Conservation (phyloP, 768 basidiomycete genomes). For the Lactarius sp. region DNA sequence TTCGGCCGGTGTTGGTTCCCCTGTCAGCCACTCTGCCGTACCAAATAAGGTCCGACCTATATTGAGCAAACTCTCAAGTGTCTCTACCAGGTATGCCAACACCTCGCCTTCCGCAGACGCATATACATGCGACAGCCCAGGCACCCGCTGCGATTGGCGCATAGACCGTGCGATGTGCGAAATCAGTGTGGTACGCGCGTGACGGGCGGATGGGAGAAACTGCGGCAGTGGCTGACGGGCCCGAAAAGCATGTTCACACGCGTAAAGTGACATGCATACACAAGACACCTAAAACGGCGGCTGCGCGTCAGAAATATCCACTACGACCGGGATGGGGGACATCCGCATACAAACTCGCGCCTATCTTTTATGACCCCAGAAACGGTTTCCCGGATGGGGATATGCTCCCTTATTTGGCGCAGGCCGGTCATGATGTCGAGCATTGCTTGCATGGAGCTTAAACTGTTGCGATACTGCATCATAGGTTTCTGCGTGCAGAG, state of each 20-base stretch:
- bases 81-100: slow-evolving; percentile 39
- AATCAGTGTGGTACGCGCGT: slow-evolving; percentile 37
- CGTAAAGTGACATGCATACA: slow-evolving; percentile 45
- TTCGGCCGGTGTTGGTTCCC: slow-evolving; percentile 7
- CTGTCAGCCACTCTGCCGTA: slow-evolving; percentile 40
- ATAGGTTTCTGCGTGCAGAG: slow-evolving; percentile 40
- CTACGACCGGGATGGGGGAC: background rate
- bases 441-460: slow-evolving; percentile 37
- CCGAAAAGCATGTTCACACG: slow-evolving; percentile 45
- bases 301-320: background rate
- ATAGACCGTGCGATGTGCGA: slow-evolving; percentile 35
- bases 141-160: slow-evolving; percentile 28
- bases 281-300: slow-evolving; percentile 36
- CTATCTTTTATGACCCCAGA: slow-evolving; percentile 37
- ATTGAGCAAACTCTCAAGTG: slow-evolving; percentile 40
- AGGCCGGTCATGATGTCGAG: slow-evolving; percentile 43
- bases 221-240: slow-evolving; percentile 46
- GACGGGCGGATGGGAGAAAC: slow-evolving; percentile 43
- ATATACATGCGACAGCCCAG: slow-evolving; percentile 39
- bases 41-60: slow-evolving; percentile 42
- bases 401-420: slow-evolving; percentile 44
- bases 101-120: slow-evolving; percentile 43
- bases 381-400: slow-evolving; percentile 42
- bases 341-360: slow-evolving; percentile 38
- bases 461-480: slow-evolving; percentile 38